phyloP scores from a whole-genome alignment of 1,284 basidiomycete species.

The Ceraceosorus guamensis region DNA sequence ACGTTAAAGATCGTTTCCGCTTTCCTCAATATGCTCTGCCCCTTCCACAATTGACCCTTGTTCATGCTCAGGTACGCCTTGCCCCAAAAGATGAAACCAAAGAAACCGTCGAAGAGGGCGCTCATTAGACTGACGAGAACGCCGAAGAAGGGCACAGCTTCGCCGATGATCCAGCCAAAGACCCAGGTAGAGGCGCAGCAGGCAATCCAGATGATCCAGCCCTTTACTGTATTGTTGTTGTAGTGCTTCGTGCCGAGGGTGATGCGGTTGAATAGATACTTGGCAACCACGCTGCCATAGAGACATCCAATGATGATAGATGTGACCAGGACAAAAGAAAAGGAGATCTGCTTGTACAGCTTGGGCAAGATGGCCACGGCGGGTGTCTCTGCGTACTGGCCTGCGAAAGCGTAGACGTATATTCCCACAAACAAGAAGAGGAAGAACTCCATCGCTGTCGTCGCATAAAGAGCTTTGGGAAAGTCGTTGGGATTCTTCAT shows the following conservation, averaged over 20 bases:
- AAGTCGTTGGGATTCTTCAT: constrained; percentile 62
- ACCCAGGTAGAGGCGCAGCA: constrained; percentile 59
- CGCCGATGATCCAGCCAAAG: constrained; percentile 59
- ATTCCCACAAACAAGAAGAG: constrained; percentile 61
- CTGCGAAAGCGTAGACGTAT: constrained; percentile 58
- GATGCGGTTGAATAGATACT: constrained; percentile 42
- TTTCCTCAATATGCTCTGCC: constrained; percentile 21
- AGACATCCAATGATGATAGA: constrained; percentile 48
- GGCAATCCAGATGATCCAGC: constrained; percentile 58
- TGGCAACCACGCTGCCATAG: constrained; percentile 42
- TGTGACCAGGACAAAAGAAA: constrained; percentile 45
- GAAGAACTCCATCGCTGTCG: constrained; percentile 56
- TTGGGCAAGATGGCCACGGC: constrained; percentile 29
- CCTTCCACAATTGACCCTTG: constrained; percentile 39
- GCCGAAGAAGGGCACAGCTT: constrained; percentile 53
- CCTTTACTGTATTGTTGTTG: constrained; percentile 55
- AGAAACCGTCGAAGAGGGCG: constrained; percentile 46
- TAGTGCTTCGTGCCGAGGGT: constrained; percentile 41
- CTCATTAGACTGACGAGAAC: constrained; percentile 51
- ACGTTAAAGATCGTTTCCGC: constrained; percentile 44
- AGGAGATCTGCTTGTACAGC: constrained; percentile 38
- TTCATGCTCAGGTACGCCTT: constrained; percentile 51
- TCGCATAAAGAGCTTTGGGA: constrained; percentile 54
- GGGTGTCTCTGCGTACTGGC: constrained; percentile 37
- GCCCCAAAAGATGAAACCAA: constrained; percentile 52